A percentile compares a stretch with the other conserved stretches of the same genome.
Evolutionary conservation across 371 early-diverging fungal species (phyloP).

Genomic region (Apophysomyces ossiformis): DNA sequence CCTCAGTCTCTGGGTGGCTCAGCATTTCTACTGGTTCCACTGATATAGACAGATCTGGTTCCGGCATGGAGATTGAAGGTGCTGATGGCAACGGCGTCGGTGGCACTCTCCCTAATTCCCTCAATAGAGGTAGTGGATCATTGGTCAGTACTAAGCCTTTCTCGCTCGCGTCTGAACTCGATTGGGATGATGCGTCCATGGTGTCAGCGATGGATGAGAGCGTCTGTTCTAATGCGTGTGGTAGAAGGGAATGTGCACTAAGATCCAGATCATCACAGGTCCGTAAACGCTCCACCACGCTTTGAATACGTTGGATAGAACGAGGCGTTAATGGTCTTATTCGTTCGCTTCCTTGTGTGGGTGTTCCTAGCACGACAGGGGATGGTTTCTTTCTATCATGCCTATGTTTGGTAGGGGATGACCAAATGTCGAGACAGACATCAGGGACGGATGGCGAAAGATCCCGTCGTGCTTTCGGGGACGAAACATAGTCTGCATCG

Average conservation of each 20-base stretch:
- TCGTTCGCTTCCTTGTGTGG: background rate
- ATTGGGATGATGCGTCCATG: too few relatives aligned
- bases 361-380: background rate
- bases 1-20: too few relatives aligned
- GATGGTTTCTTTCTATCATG: background rate
- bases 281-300: background rate
- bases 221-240: background rate
- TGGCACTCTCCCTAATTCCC: background rate
- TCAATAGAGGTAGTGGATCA: background rate
- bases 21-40: too few relatives aligned
- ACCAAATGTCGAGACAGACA: conserved; percentile 1
- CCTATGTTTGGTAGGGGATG: background rate
- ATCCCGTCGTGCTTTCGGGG: background rate
- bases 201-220: background rate
- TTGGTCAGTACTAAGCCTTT: background rate
- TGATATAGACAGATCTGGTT: too few relatives aligned
- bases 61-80: too few relatives aligned
- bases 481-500: background rate
- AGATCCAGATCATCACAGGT: conserved; percentile 4
- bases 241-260: conserved; percentile 2
- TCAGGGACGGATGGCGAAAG: background rate
- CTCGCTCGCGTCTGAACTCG: background rate
- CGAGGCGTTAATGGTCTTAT: background rate
- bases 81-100: background rate
- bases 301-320: background rate